A percentile compares a stretch with the other conserved stretches of the same genome.
phyloP scores from a whole-genome alignment of 2,329 filamentous ascomycete genomes.

The Apiospora hydei region DNA sequence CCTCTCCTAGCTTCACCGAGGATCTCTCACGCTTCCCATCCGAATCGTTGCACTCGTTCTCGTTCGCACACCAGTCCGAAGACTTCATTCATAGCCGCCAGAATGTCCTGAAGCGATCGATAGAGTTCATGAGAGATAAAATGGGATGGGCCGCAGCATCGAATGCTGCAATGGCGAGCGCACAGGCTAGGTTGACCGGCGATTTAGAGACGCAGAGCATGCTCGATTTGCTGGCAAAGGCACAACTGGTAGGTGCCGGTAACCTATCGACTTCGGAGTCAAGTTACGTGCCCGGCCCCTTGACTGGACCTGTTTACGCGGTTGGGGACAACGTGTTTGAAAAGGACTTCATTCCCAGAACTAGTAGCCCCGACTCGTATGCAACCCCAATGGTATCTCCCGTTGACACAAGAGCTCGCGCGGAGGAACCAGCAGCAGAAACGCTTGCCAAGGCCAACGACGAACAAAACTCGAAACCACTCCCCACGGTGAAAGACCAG shows the following conservation, averaged over 20 bases:
- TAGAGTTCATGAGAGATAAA: slow-evolving; percentile 96
- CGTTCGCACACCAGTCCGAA: slow-evolving; percentile 94
- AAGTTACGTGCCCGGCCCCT: slow-evolving; percentile 61
- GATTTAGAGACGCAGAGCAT: slow-evolving; percentile 89
- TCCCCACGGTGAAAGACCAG: slow-evolving; percentile 33
- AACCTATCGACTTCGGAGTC: slow-evolving; percentile 61
- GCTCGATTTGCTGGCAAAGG: slow-evolving; percentile 85
- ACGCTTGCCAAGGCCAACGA: background rate
- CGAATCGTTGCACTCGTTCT: slow-evolving; percentile 97
- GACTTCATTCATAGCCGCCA: slow-evolving; percentile 91
- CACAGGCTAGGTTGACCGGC: slow-evolving; percentile 81
- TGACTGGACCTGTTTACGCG: slow-evolving; percentile 81
- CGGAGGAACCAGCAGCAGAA: slow-evolving; percentile 11
- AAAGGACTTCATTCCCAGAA: slow-evolving; percentile 71
- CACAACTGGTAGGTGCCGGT: slow-evolving; percentile 77
- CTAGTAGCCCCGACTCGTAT: slow-evolving; percentile 57
- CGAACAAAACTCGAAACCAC: slow-evolving; percentile 27
- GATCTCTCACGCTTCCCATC: slow-evolving; percentile 92
- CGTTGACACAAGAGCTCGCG: slow-evolving; percentile 34
- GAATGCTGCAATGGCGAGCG: slow-evolving; percentile 79
- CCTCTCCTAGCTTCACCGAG: slow-evolving; percentile 81
- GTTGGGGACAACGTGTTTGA: slow-evolving; percentile 86
- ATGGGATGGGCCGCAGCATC: slow-evolving; percentile 78
- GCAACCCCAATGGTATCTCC: slow-evolving; percentile 46
- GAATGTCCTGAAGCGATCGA: slow-evolving; percentile 89